phyloP scores from a whole-genome alignment of 306 rosid genomes.

The Vigna hirtella region DNA sequence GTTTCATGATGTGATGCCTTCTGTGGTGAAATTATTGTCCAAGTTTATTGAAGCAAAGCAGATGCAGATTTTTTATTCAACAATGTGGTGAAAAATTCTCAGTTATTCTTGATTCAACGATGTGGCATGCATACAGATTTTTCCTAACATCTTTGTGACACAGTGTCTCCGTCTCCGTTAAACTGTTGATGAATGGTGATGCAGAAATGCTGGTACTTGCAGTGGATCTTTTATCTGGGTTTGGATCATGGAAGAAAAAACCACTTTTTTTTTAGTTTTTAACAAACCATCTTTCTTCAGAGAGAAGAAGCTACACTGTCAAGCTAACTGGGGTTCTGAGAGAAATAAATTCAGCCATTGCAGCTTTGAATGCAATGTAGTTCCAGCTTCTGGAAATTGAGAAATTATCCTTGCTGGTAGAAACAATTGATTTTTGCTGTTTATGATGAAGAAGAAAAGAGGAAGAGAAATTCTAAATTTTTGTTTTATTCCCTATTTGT shows the following conservation, averaged over 20 bases:
- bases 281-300: background rate
- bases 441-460: background rate
- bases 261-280: background rate
- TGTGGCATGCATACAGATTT: background rate
- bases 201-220: background rate
- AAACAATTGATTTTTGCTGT: background rate
- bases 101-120: background rate
- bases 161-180: background rate
- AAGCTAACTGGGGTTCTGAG: background rate
- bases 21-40: background rate
- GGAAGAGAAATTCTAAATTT: background rate
- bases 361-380: background rate
- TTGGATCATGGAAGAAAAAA: background rate
- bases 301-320: constrained; percentile 9
- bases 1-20: background rate
- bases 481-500: background rate
- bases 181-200: background rate
- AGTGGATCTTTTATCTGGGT: constrained; percentile 3
- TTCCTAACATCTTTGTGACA: constrained; percentile 15
- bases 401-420: background rate
- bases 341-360: background rate
- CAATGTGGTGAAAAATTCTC: too few species aligned
- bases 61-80: too few species aligned
- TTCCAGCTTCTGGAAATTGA: constrained; percentile 3
- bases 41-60: constrained; percentile 9